A percentile compares a stretch with the other conserved stretches of the same genome.
These are phyloP conservation scores for Russula abietina DNA, from an alignment of 768 basidiomycete genomes.

Conservation along the genomic window DNA sequence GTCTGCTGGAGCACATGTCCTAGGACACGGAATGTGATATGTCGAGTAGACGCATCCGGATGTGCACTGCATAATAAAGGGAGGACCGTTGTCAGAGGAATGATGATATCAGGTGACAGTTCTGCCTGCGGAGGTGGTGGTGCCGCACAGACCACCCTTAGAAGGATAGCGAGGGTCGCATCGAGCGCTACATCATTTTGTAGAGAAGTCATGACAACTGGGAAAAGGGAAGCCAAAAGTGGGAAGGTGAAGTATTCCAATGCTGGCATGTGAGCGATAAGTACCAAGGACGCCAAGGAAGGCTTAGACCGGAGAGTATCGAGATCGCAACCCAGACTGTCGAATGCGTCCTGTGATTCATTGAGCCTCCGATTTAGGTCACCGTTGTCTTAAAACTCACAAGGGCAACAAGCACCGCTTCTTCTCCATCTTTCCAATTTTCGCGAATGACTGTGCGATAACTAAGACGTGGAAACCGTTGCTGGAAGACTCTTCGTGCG, in stretches of 20 bases:
- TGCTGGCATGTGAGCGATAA: conserved; percentile 15
- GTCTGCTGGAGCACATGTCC: conserved; percentile 46
- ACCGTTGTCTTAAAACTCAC: conserved; percentile 19
- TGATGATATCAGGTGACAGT: conserved; percentile 41
- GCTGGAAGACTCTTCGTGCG: conserved; percentile 20
- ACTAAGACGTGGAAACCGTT: conserved; percentile 18
- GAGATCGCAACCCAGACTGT: conserved; percentile 12
- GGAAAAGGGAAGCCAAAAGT: conserved; percentile 32
- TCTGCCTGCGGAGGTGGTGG: conserved; percentile 17
- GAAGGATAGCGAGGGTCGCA: conserved; percentile 53
- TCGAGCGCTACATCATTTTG: conserved; percentile 51
- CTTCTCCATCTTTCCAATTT: conserved; percentile 24
- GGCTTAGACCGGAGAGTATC: conserved; percentile 18
- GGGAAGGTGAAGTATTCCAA: neutral
- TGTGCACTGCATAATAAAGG: conserved; percentile 56
- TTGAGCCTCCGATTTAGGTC: neutral
- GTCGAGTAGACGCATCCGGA: conserved; percentile 50
- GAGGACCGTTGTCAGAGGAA: conserved; percentile 46
- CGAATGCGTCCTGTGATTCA: conserved; percentile 8
- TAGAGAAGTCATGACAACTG: conserved; percentile 43
- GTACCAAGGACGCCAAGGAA: conserved; percentile 19
- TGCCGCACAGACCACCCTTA: conserved; percentile 31
- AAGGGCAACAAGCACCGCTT: conserved; percentile 14
- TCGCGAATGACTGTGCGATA: conserved; percentile 9
- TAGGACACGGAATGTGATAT: conserved; percentile 56